Evolutionary conservation across 73 alveolate species (phyloP), one percentile per base, ranked within the genome.

Genomic region (Paramecium caudatum): DNA sequence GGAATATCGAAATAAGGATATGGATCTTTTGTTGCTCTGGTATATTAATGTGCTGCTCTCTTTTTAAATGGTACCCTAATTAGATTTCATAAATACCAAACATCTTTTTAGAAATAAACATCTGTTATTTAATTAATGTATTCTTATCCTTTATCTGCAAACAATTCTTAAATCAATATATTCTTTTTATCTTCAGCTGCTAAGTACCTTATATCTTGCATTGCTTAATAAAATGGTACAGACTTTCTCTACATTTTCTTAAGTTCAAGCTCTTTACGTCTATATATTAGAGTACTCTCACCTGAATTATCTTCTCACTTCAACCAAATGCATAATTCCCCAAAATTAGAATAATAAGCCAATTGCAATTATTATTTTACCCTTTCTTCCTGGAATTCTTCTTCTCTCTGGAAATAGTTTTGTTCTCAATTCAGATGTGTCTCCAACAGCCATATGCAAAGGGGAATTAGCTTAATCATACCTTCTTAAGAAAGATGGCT

Each of bases 371-470:
- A 86, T 47, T 25, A 86, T 70, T 61, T 86, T 86, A n/a, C 90
- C 93, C 74, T 86, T 86, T 62, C 93, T 70, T 9, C 93, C 93
- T 62, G 93, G 93, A 33, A 86, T 86, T 62, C 93, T 61, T 47
- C 93, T 86, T 34, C 80, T 70, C 33, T 86, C 93, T 62, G 93
- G 93, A 50, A 86, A 86, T 61, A 86, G 55, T 48, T 63, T 86
- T 39, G 93, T 47, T n/a, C 93, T 62, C 41, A 62, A 43, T 12
- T 86, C 93, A 16, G 74, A 70, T 9, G 84, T 70, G 21, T 86
- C 93, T 7, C 47, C 78, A 4, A 43, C 41, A 5, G 93, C 93
- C 45, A 37, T 8, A 78, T 86, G 93, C n/a, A 86, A 19, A 86
- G 93, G 93, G 46, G 93, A 86, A 86, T 86, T 70, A 2, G 93